Percentiles rank a stretch among this genome's conserved stretches.
Conservation (phyloP, 1,284 basidiomycete species). For the Neonothopanus nambi region DNA sequence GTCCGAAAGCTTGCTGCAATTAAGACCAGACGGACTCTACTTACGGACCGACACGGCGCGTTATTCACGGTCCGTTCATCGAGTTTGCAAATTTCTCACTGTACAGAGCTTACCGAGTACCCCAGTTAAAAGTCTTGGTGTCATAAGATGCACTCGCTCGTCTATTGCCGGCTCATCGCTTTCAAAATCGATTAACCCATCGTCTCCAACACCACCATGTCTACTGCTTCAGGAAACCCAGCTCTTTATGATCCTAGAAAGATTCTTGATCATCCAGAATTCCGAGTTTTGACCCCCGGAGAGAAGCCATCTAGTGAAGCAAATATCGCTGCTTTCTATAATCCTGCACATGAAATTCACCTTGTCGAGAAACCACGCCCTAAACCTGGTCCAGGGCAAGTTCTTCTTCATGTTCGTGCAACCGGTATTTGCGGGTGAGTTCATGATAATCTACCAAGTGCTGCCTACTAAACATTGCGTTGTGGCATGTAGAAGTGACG, state of each 20-base stretch:
- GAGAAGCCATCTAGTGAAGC: conserved; percentile 45
- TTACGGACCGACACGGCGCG: too few relatives aligned
- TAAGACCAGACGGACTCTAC: too few relatives aligned
- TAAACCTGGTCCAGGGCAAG: conserved; percentile 59
- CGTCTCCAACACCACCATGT: background rate
- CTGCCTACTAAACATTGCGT: background rate
- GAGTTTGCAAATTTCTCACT: too few relatives aligned
- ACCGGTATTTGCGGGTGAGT: conserved; percentile 66
- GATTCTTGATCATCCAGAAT: conserved; percentile 51
- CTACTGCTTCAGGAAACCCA: conserved; percentile 32
- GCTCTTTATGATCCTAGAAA: conserved; percentile 53
- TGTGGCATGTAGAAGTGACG: conserved; percentile 47
- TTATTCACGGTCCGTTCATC: too few relatives aligned
- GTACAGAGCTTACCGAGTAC: too few relatives aligned
- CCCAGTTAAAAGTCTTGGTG: too few relatives aligned
- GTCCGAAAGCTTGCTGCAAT: too few relatives aligned
- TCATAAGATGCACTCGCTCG: too few relatives aligned
- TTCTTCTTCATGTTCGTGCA: conserved; percentile 59
- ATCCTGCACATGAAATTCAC: conserved; percentile 58
- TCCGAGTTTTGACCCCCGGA: conserved; percentile 45
- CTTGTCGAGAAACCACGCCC: conserved; percentile 59
- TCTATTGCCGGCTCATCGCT: too few relatives aligned
- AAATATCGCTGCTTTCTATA: conserved; percentile 64
- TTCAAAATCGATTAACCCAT: too few relatives aligned
- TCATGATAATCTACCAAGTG: conserved; percentile 3